Evolutionary conservation across 257 asterid species (phyloP).

Genomic region (Thymus quinquecostatus): DNA sequence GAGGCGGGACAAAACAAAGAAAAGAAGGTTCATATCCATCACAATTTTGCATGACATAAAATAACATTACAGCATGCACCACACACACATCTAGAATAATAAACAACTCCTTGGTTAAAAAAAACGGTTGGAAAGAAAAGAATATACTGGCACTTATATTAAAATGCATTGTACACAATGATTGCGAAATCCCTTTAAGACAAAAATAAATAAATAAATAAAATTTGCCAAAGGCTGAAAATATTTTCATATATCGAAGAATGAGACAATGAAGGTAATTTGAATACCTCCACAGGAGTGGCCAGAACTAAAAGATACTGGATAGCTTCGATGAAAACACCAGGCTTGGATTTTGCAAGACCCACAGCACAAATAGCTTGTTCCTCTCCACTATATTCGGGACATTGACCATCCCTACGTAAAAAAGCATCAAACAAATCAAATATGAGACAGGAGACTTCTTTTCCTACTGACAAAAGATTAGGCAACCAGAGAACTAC

Average conservation of each 20-base stretch:
- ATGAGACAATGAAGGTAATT: conserved; percentile 16
- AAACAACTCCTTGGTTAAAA: too few species aligned
- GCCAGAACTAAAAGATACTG: conserved; percentile 90
- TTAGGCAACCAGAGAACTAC: conserved; percentile 23
- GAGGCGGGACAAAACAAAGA: too few species aligned
- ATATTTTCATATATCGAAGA: conserved; percentile 19
- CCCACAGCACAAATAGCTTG: conserved; percentile 98
- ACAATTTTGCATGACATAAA: too few species aligned
- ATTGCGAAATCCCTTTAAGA: too few species aligned
- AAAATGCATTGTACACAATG: too few species aligned
- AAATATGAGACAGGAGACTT: conserved; percentile 22
- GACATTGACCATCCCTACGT: conserved; percentile 90
- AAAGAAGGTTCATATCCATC: too few species aligned
- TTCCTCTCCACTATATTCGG: conserved; percentile 88
- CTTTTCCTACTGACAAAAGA: conserved; percentile 4
- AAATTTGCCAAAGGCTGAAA: conserved; percentile 5
- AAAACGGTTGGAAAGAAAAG: too few species aligned
- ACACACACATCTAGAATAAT: too few species aligned
- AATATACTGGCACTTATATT: too few species aligned
- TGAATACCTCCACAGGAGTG: conserved; percentile 90
- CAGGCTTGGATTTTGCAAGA: conserved; percentile 80
- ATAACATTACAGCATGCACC: too few species aligned
- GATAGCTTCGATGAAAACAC: conserved; percentile 91
- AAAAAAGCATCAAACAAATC: conserved; percentile 29
- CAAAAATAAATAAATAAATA: not conserved